phyloP scores from a whole-genome alignment of 495 filamentous ascomycete species.

The Penicillium cosmopolitanum region DNA sequence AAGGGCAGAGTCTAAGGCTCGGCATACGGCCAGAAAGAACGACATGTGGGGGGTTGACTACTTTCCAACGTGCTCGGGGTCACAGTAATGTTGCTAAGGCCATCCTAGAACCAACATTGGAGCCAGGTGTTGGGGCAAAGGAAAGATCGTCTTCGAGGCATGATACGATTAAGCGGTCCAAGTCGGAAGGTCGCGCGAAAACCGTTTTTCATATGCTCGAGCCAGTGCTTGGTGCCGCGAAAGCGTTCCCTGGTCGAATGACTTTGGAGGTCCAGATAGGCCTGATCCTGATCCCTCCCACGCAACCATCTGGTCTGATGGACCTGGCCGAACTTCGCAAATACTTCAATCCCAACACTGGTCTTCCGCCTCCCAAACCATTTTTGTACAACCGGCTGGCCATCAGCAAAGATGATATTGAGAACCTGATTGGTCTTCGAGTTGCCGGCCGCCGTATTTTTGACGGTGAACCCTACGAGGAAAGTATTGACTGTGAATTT shows the following conservation, averaged over 20 bases:
- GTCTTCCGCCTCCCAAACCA: not conserved
- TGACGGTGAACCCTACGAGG: not conserved
- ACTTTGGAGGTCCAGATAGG: not conserved
- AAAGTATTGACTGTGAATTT: not conserved
- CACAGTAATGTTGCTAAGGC: not conserved
- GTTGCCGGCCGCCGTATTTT: not conserved
- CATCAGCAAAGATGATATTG: not conserved
- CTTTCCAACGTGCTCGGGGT: not conserved
- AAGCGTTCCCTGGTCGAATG: not conserved
- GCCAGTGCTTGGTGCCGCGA: not conserved
- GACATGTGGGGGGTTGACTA: not conserved
- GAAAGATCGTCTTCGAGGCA: not conserved
- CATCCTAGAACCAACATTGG: not conserved
- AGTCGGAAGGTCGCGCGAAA: not conserved
- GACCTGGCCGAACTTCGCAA: not conserved
- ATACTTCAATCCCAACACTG: not conserved
- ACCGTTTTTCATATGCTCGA: constrained; percentile 3
- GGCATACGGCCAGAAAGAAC: not conserved
- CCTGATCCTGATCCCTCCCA: not conserved
- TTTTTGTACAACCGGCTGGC: not conserved
- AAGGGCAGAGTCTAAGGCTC: not conserved
- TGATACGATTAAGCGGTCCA: not conserved
- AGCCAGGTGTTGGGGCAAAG: not conserved
- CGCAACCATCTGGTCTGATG: not conserved
- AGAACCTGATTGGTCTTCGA: not conserved